Evolutionary conservation across 768 basidiomycete genomes (phyloP).

Genomic region (Leccinum ochraceum): DNA sequence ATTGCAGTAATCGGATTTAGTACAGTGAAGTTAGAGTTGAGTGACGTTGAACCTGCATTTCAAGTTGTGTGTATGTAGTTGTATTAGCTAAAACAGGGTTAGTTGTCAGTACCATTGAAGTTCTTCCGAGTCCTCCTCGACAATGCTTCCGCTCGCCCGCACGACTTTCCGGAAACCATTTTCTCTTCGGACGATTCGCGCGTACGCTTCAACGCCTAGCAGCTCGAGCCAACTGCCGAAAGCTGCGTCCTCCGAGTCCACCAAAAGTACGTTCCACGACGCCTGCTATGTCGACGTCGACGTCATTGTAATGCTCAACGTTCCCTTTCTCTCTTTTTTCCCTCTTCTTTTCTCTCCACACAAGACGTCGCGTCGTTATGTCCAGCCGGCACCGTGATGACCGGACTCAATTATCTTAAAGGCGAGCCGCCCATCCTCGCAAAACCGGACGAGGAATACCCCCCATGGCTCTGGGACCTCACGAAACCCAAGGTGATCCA

Average conservation of each 20-base stretch:
- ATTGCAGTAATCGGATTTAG: no score
- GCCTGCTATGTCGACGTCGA: no score
- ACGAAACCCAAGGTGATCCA: slow-evolving; percentile 58
- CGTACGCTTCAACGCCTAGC: slow-evolving; percentile 15
- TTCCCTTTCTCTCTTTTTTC: neutral
- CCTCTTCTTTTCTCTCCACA: neutral
- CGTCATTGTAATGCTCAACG: neutral
- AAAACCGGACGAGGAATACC: slow-evolving; percentile 80
- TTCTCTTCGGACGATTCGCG: slow-evolving; percentile 13
- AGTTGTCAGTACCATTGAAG: no score
- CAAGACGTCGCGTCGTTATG: slow-evolving; percentile 56
- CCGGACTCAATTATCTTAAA: slow-evolving; percentile 83
- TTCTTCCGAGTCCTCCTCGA: neutral
- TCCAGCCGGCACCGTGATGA: slow-evolving; percentile 68
- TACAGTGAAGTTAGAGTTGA: no score
- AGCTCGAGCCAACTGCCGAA: slow-evolving; percentile 2
- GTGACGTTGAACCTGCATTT: no score
- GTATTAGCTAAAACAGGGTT: no score
- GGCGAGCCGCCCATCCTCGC: slow-evolving; percentile 77
- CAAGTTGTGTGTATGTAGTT: no score
- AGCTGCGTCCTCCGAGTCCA: slow-evolving; percentile 10
- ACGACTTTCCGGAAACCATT: slow-evolving; percentile 13
- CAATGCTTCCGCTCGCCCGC: slow-evolving; percentile 14
- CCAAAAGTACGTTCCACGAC: slow-evolving; percentile 20
- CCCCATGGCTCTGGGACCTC: slow-evolving; percentile 85